Percentiles rank a stretch among this genome's conserved stretches.
Conservation (phyloP, 2,329 filamentous ascomycete genomes). For the Aspergillus alliaceus region DNA sequence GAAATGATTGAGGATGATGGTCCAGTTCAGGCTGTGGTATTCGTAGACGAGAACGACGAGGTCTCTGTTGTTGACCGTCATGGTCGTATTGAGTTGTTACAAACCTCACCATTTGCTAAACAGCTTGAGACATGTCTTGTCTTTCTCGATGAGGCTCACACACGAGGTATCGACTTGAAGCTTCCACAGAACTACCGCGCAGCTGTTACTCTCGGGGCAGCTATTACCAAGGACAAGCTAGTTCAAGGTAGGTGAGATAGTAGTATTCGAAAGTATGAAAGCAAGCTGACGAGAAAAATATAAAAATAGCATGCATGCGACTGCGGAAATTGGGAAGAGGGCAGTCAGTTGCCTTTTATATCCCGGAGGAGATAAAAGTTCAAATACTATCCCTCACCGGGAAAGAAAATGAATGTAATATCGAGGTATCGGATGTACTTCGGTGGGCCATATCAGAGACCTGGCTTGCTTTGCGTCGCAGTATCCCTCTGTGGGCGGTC, state of each 20-base stretch:
- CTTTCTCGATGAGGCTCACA: slow-evolving; percentile 71
- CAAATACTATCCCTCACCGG: slow-evolving; percentile 46
- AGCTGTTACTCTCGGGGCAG: slow-evolving; percentile 65
- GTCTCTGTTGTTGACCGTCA: slow-evolving; percentile 30
- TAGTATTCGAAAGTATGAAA: too few species aligned
- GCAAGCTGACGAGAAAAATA: too few species aligned
- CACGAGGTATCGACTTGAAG: slow-evolving; percentile 67
- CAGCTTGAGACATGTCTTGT: slow-evolving; percentile 62
- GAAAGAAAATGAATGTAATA: slow-evolving; percentile 15
- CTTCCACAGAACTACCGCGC: slow-evolving; percentile 61
- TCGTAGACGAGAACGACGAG: slow-evolving; percentile 46
- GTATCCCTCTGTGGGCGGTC: slow-evolving; percentile 59
- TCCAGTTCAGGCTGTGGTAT: slow-evolving; percentile 53
- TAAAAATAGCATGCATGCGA: slow-evolving; percentile 67
- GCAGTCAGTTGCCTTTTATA: slow-evolving; percentile 63
- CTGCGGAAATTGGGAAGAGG: slow-evolving; percentile 68
- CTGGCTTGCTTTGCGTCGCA: slow-evolving; percentile 49
- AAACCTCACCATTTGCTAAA: slow-evolving; percentile 58
- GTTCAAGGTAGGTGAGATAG: too few species aligned
- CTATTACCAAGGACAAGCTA: slow-evolving; percentile 66
- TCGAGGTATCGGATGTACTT: slow-evolving; percentile 58
- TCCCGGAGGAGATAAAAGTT: slow-evolving; percentile 58
- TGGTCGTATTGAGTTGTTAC: slow-evolving; percentile 39
- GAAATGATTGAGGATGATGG: slow-evolving; percentile 12
- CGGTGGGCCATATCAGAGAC: slow-evolving; percentile 62